phyloP scores from a whole-genome alignment of 2,329 filamentous ascomycete genomes.

The Colletotrichum tamarilloi region DNA sequence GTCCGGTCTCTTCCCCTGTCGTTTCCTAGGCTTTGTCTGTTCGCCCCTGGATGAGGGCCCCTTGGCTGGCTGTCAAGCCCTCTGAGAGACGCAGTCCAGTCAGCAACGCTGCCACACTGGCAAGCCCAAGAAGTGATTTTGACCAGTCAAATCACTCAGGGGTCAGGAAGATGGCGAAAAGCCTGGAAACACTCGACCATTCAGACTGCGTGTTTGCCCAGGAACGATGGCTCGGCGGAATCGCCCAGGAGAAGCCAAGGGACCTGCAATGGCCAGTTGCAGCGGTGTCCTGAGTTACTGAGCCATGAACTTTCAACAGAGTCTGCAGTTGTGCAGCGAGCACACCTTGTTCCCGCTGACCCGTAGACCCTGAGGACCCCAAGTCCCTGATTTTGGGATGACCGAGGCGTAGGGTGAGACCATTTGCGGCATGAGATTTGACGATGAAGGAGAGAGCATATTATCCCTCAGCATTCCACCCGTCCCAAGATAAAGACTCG shows the following conservation, averaged over 20 bases:
- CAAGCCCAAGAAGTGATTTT: background rate
- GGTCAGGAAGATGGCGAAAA: constrained; percentile 19
- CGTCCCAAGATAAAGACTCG: background rate
- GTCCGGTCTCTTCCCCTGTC: constrained; percentile 28
- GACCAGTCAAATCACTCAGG: constrained; percentile 16
- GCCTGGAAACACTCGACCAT: constrained; percentile 32
- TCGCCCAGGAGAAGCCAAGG: constrained; percentile 11
- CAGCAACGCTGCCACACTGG: background rate
- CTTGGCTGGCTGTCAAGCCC: constrained; percentile 14
- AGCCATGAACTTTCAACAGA: background rate
- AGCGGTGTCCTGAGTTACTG: constrained; percentile 3
- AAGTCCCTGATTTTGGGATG: background rate
- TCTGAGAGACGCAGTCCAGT: constrained; percentile 1
- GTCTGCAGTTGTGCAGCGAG: background rate
- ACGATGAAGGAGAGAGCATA: background rate
- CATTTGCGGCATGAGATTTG: background rate
- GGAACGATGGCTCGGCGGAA: constrained; percentile 22
- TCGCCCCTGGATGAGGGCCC: background rate
- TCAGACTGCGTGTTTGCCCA: constrained; percentile 18
- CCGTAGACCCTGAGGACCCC: background rate
- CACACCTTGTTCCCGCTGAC: background rate
- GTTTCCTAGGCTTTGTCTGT: constrained; percentile 16
- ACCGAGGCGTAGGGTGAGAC: constrained; percentile 5
- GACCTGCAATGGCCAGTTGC: constrained; percentile 7
- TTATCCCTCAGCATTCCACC: constrained; percentile 21